A percentile compares a stretch with the other conserved stretches of the same genome.
phyloP scores from a whole-genome alignment of 306 rosid species.

The Fragaria nilgerrensis region DNA sequence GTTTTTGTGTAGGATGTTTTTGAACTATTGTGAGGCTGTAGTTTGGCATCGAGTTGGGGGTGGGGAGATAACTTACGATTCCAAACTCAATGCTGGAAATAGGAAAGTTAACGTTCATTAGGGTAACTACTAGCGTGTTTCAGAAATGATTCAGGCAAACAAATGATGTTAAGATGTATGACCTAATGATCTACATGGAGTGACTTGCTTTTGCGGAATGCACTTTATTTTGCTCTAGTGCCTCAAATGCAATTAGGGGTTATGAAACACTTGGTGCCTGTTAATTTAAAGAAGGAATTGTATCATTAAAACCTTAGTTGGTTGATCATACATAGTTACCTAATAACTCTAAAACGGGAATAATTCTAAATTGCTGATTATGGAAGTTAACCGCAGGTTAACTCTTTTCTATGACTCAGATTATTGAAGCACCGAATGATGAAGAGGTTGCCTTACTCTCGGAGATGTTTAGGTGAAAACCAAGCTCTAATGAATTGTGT shows the following conservation, averaged over 20 bases:
- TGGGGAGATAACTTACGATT: neutral
- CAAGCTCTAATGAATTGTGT: constrained; percentile 17
- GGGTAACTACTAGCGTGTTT: neutral
- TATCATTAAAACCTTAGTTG: too few relatives aligned
- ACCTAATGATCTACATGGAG: neutral
- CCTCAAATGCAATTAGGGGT: neutral
- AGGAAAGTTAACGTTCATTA: neutral
- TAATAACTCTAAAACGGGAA: constrained; percentile 9
- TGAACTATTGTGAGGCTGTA: neutral
- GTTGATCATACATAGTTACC: neutral
- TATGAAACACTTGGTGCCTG: neutral
- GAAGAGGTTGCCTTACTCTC: constrained; percentile 95
- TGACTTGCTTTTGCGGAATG: neutral
- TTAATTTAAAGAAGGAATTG: neutral
- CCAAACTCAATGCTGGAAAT: neutral
- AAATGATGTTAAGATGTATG: constrained; percentile 1
- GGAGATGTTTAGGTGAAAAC: constrained; percentile 93
- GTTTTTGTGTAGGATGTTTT: neutral
- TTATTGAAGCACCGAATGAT: constrained; percentile 82
- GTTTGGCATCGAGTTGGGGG: neutral
- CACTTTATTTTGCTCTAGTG: neutral
- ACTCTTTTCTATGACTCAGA: constrained; percentile 78
- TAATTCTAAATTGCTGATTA: constrained; percentile 42
- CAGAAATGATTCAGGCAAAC: neutral
- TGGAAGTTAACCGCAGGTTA: constrained; percentile 59